phyloP scores from a whole-genome alignment of 1,139 yeast genomes.

The Suhomyces kunorum region DNA sequence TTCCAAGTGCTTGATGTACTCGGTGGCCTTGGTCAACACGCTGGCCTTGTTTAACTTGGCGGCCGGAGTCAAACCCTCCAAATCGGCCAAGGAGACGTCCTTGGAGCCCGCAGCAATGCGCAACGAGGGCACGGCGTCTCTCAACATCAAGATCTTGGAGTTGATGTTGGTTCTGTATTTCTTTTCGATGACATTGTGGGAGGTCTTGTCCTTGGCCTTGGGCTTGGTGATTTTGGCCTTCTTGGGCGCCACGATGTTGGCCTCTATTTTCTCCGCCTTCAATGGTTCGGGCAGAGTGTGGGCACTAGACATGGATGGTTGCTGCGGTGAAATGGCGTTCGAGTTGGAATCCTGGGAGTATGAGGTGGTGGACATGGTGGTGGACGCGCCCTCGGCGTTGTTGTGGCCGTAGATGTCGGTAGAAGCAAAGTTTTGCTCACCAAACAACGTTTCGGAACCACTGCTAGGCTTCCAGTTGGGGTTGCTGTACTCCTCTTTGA shows the following conservation, averaged over 20 bases:
- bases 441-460: neutral
- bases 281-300: slow-evolving; percentile 37
- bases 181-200: slow-evolving; percentile 82
- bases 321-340: slow-evolving; percentile 31
- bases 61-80: slow-evolving; percentile 90
- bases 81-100: slow-evolving; percentile 46
- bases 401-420: slow-evolving; percentile 3
- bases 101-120: slow-evolving; percentile 48
- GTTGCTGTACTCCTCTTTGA: slow-evolving; percentile 12
- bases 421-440: neutral
- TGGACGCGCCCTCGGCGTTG: slow-evolving; percentile 6
- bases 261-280: slow-evolving; percentile 9
- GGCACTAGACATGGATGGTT: slow-evolving; percentile 31
- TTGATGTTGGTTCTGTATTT: slow-evolving; percentile 77
- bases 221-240: slow-evolving; percentile 35
- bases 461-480: slow-evolving; percentile 9
- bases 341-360: slow-evolving; percentile 23
- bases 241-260: slow-evolving; percentile 1
- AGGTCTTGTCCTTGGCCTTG: slow-evolving; percentile 54
- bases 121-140: slow-evolving; percentile 74
- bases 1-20: slow-evolving; percentile 83
- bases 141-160: slow-evolving; percentile 65
- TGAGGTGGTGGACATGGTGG: slow-evolving; percentile 19
- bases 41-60: slow-evolving; percentile 85
- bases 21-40: slow-evolving; percentile 85